These are phyloP conservation scores for Ganoderma lingzhi DNA, from an alignment of 1,284 basidiomycete species.

Conservation along the genomic window DNA sequence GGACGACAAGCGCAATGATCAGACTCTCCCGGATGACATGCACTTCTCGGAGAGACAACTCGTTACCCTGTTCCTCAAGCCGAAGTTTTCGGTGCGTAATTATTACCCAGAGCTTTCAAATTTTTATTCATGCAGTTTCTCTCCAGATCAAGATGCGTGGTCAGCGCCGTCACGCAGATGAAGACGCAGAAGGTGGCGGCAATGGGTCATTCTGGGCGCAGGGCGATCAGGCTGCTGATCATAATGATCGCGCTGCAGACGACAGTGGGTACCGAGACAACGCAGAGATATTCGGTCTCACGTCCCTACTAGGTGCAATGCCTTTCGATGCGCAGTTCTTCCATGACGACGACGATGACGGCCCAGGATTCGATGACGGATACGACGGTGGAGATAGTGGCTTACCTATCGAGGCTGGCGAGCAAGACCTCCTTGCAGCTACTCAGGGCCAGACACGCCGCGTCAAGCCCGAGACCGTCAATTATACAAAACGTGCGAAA, in stretches of 20 bases:
- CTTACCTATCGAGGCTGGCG: conserved; percentile 63
- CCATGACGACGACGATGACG: conserved; percentile 93
- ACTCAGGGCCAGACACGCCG: conserved; percentile 84
- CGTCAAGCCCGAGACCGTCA: conserved; percentile 89
- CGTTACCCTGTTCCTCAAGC: conserved; percentile 94
- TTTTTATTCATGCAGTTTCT: background rate
- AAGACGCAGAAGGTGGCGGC: conserved; percentile 80
- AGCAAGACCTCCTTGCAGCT: conserved; percentile 87
- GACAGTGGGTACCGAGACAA: conserved; percentile 57
- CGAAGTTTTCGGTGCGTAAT: conserved; percentile 80
- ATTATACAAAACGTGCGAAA: conserved; percentile 96
- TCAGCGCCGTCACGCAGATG: conserved; percentile 62
- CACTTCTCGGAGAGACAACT: conserved; percentile 94
- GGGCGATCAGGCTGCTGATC: conserved; percentile 74
- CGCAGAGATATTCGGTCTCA: background rate
- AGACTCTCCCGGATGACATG: conserved; percentile 95
- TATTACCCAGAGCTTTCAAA: conserved; percentile 39
- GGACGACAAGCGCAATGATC: conserved; percentile 74
- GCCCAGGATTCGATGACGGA: conserved; percentile 78
- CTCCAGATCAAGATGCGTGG: conserved; percentile 83
- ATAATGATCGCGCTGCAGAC: conserved; percentile 62
- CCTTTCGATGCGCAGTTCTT: conserved; percentile 98
- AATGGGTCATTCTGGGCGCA: conserved; percentile 97
- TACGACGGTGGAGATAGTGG: conserved; percentile 62
- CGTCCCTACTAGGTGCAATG: background rate